Percentiles rank a stretch among this genome's conserved stretches.
phyloP scores from a whole-genome alignment of 2,329 filamentous ascomycete species.

The Pezicula carpinea region DNA sequence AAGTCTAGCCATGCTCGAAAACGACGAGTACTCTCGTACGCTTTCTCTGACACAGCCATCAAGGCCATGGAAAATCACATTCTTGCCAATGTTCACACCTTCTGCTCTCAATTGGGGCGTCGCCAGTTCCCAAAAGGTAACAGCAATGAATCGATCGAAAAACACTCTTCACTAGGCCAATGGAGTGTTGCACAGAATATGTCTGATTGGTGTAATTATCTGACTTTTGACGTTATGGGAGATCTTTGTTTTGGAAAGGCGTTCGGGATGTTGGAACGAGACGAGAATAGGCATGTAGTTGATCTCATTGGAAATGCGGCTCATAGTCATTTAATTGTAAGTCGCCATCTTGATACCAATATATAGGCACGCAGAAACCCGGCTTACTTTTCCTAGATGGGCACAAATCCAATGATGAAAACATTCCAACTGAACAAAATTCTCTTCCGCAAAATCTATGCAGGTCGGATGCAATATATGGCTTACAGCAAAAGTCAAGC shows the following conservation, averaged over 20 bases:
- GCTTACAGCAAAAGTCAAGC: slow-evolving; percentile 65
- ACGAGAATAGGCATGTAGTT: slow-evolving; percentile 61
- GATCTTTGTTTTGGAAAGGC: slow-evolving; percentile 46
- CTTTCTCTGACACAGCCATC: slow-evolving; percentile 42
- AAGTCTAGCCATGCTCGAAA: slow-evolving; percentile 66
- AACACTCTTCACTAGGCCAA: slow-evolving; percentile 1
- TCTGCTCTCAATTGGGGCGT: slow-evolving; percentile 50
- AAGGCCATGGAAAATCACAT: slow-evolving; percentile 29
- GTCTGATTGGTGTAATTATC: slow-evolving; percentile 38
- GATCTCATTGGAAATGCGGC: slow-evolving; percentile 64
- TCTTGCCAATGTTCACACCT: slow-evolving; percentile 39
- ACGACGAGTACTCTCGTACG: slow-evolving; percentile 58
- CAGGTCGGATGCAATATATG: slow-evolving; percentile 65
- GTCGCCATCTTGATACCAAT: slow-evolving; percentile 2
- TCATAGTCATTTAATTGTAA: slow-evolving; percentile 62
- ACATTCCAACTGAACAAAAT: slow-evolving; percentile 62
- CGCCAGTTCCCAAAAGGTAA: not conserved
- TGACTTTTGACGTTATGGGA: slow-evolving; percentile 47
- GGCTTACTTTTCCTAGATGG: slow-evolving; percentile 39
- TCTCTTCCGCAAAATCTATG: slow-evolving; percentile 62
- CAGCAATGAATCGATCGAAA: not conserved
- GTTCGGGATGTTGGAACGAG: slow-evolving; percentile 41
- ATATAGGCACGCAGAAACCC: not conserved
- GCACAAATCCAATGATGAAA: slow-evolving; percentile 66
- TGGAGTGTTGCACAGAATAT: slow-evolving; percentile 59